Conservation (phyloP, 352 stramenopile species). For the Phytophthora citricola region DNA sequence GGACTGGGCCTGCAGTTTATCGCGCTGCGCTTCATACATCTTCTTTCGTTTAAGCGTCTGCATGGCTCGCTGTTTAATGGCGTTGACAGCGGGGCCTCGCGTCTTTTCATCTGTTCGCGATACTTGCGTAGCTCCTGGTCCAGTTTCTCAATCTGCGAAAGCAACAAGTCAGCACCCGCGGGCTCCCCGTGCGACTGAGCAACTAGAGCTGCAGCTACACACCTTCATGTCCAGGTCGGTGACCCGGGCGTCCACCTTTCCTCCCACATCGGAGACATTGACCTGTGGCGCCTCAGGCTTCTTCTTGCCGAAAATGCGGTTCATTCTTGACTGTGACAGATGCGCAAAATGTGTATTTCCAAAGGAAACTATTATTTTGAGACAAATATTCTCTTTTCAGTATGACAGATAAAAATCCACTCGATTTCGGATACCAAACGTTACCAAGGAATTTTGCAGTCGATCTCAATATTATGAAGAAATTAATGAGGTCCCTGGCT, state of each 20-base stretch:
- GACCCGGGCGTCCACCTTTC: constrained; percentile 75
- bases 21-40: constrained; percentile 87
- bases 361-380: background rate
- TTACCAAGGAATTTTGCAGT: background rate
- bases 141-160: constrained; percentile 73
- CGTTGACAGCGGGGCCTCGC: constrained; percentile 67
- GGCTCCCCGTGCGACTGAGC: background rate
- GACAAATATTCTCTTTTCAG: background rate
- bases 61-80: constrained; percentile 85
- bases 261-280: constrained; percentile 84
- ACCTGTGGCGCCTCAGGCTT: constrained; percentile 71
- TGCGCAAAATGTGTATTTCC: too few species aligned
- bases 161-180: constrained; percentile 4
- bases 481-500: constrained; percentile 14
- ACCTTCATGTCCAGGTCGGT: constrained; percentile 87
- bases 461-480: constrained; percentile 3
- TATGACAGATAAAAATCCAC: background rate
- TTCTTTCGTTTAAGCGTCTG: constrained; percentile 91
- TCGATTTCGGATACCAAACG: background rate
- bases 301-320: constrained; percentile 89
- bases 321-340: constrained; percentile 45
- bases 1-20: constrained; percentile 81
- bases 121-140: constrained; percentile 87
- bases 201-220: background rate
- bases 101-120: constrained; percentile 87